Base-by-base conservation (phyloP, 164 flowering plant species). In the Cinnamomum micranthum region DNA sequence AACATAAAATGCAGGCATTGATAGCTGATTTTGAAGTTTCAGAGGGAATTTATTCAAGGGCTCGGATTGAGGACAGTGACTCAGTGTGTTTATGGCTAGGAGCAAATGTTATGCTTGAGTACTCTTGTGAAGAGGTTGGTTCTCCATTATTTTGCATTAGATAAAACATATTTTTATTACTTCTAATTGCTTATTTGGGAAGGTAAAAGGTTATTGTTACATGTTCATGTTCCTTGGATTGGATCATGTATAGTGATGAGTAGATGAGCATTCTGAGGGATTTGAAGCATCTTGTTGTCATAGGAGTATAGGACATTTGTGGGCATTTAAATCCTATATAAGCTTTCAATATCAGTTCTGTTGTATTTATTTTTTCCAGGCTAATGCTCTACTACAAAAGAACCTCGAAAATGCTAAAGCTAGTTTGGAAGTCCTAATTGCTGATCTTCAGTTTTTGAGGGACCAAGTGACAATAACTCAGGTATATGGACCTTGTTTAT, bases 51-150 rank as follows among this genome's bases (percentile, higher is more conserved):
- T 93, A 90, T 82, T 92, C 98, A 47, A 88, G 88, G 47, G 98
- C 99, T 68, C 76, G 87, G 31, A 85, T 95, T 58, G 91, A 92
- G 74, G 90, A 89, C 71, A 51, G 86, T 14, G 90, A 91, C 67
- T 92, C 92, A 17, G 92, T 93, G 20, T 95, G 98, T 79, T 84
- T 95, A 65, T 95, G 98, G 98, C 83, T 95, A 65, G 99, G 99
- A 73, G 99, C 99, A 76, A 95, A 95, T 80, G 99, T 95, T 76
- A 95, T 95, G 99, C 81, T 95, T 76, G 99, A 95, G 78, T 95
- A 83, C 73, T 76, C 85, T 60, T 74, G 77, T 72, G 81, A 78
- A 50, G 83, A 83, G 80, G 81, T 80, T 33, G 6, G 65, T 72
- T 41, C 28, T 58, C 52, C 15, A 24, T 52, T 52, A 13, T 31